A percentile compares a stretch with the other conserved stretches of the same genome.
phyloP scores from a whole-genome alignment of 768 basidiomycete species.

The Podaxis rugospora region DNA sequence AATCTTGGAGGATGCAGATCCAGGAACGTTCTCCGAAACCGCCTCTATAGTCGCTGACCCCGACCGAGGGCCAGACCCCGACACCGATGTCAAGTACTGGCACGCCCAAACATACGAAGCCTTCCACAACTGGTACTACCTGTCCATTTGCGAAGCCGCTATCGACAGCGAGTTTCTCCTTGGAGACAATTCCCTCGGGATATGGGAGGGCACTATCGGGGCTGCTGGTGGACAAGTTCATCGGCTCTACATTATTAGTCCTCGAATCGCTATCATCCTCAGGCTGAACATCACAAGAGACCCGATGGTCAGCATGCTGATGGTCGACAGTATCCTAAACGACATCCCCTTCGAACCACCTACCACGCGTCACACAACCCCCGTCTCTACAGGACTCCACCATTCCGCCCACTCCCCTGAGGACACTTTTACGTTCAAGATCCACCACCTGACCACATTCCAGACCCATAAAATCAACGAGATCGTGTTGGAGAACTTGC shows the following conservation, averaged over 20 bases:
- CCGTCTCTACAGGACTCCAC: slow-evolving; percentile 4
- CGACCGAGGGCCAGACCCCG: slow-evolving; percentile 16
- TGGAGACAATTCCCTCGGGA: slow-evolving; percentile 25
- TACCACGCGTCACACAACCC: background rate
- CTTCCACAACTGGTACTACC: slow-evolving; percentile 24
- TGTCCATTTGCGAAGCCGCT: slow-evolving; percentile 32
- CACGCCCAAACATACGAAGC: slow-evolving; percentile 24
- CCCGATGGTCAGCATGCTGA: slow-evolving; percentile 11
- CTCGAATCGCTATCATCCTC: slow-evolving; percentile 27
- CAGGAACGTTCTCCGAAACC: background rate
- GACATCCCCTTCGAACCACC: slow-evolving; percentile 19
- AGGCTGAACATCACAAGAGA: slow-evolving; percentile 13
- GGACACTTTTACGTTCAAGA: slow-evolving; percentile 22
- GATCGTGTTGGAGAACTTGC: slow-evolving; percentile 21
- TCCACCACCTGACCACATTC: slow-evolving; percentile 22
- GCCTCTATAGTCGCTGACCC: slow-evolving; percentile 12
- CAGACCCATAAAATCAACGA: slow-evolving; percentile 27
- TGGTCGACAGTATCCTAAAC: slow-evolving; percentile 21
- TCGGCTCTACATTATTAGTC: slow-evolving; percentile 30
- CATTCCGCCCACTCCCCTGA: background rate
- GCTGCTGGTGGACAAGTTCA: slow-evolving; percentile 19
- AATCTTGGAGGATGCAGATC: slow-evolving; percentile 20
- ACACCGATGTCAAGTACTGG: slow-evolving; percentile 21
- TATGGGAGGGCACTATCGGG: slow-evolving; percentile 27
- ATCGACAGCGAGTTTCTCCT: slow-evolving; percentile 29